Percentiles rank a stretch among this genome's conserved stretches.
phyloP scores from a whole-genome alignment of 768 basidiomycete species.

The Lactarius sp. region DNA sequence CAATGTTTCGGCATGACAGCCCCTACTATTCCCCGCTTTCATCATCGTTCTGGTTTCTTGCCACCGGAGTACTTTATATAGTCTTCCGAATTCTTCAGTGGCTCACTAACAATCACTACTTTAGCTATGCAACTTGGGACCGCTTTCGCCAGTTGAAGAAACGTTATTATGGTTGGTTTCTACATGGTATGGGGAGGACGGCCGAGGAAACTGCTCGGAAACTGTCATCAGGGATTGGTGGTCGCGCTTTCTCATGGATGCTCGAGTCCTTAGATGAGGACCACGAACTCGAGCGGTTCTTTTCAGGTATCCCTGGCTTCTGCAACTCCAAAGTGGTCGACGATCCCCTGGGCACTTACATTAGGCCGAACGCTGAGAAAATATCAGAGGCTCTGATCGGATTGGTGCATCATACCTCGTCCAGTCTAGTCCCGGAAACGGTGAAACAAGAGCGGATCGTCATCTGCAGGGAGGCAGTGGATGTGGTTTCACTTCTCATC shows the following conservation, averaged over 20 bases:
- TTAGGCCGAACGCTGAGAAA: background rate
- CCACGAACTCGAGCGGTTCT: background rate
- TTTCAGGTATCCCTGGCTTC: background rate
- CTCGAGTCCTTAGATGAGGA: background rate
- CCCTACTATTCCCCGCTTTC: background rate
- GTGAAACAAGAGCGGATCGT: background rate
- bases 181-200: background rate
- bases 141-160: background rate
- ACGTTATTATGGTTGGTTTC: background rate
- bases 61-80: background rate
- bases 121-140: background rate
- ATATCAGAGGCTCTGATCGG: background rate
- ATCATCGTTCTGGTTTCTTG: background rate
- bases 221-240: background rate
- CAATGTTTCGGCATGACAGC: too few relatives aligned
- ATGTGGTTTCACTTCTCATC: background rate
- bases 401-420: background rate
- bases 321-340: background rate
- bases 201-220: background rate
- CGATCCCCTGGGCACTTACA: background rate
- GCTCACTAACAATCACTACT: too few relatives aligned
- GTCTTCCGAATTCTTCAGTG: background rate
- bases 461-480: slow-evolving; percentile 4
- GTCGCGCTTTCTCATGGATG: background rate
- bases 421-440: background rate